Evolutionary conservation across 768 basidiomycete species (phyloP).

Genomic region (Chalciporus pseudorubinellus): DNA sequence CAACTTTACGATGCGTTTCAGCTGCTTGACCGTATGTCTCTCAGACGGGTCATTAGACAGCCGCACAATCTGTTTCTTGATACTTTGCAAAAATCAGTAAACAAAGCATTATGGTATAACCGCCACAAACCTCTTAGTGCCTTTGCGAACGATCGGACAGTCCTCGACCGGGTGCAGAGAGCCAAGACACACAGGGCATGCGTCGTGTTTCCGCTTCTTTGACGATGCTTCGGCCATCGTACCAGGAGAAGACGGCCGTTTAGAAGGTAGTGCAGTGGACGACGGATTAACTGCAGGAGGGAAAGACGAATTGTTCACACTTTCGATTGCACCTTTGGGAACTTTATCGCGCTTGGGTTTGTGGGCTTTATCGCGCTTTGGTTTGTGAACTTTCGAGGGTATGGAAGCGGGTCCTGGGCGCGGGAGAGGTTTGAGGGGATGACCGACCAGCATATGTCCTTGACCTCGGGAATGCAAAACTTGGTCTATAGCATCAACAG

Average conservation of each 20-base stretch:
- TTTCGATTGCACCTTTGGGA: background rate
- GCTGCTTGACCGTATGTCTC: slow-evolving; percentile 31
- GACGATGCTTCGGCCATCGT: slow-evolving; percentile 21
- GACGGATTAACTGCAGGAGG: background rate
- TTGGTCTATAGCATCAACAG: slow-evolving; percentile 69
- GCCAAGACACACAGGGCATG: slow-evolving; percentile 49
- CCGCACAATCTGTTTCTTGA: slow-evolving; percentile 43
- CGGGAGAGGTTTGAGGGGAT: slow-evolving; percentile 58
- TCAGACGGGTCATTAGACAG: slow-evolving; percentile 41
- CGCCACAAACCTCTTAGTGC: slow-evolving; percentile 49
- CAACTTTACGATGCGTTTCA: slow-evolving; percentile 39
- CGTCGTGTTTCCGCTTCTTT: slow-evolving; percentile 40
- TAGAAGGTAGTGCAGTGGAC: slow-evolving; percentile 26
- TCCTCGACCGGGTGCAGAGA: slow-evolving; percentile 48
- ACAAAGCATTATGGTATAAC: background rate
- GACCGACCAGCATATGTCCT: slow-evolving; percentile 53
- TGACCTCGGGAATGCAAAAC: slow-evolving; percentile 56
- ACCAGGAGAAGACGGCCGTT: slow-evolving; percentile 36
- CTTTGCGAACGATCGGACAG: slow-evolving; percentile 55
- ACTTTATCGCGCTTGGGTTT: background rate
- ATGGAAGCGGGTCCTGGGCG: slow-evolving; percentile 20
- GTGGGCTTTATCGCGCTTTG: background rate
- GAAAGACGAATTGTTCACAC: background rate
- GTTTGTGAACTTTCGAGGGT: slow-evolving; percentile 11
- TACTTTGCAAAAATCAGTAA: slow-evolving; percentile 32